A percentile compares a stretch with the other conserved stretches of the same genome.
Evolutionary conservation across 2,329 filamentous ascomycete species (phyloP).

Genomic region (Claviceps capensis): DNA sequence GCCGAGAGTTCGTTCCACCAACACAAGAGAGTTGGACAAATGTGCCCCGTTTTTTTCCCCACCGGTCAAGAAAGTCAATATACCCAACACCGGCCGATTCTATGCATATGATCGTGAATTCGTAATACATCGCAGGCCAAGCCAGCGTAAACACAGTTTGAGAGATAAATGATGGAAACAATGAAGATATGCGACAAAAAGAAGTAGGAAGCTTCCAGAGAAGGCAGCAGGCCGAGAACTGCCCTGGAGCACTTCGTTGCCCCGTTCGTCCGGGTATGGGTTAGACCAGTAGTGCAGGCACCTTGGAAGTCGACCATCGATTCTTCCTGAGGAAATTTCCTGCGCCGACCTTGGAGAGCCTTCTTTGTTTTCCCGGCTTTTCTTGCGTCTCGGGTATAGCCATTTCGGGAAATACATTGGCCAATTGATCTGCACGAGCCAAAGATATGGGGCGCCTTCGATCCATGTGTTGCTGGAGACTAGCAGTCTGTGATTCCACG

Average conservation of each 20-base stretch:
- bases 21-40: neutral
- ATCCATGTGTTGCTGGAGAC: constrained; percentile 3
- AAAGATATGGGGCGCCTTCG: constrained; percentile 6
- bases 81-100: constrained; percentile 1
- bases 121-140: constrained; percentile 2
- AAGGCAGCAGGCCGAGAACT: neutral
- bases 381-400: constrained; percentile 8
- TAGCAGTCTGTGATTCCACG: constrained; percentile 8
- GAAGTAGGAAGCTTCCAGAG: neutral
- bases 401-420: constrained; percentile 13
- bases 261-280: too few relatives aligned
- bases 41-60: neutral
- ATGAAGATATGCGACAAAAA: neutral
- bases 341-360: constrained; percentile 18
- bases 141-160: neutral
- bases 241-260: neutral
- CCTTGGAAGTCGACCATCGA: constrained; percentile 12
- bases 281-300: constrained; percentile 7
- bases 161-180: neutral
- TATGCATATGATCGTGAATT: neutral
- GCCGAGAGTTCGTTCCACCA: neutral
- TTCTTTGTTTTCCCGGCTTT: constrained; percentile 13
- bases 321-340: constrained; percentile 13
- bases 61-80: neutral
- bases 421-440: constrained; percentile 7